A percentile compares a stretch with the other conserved stretches of the same genome.
phyloP scores from a whole-genome alignment of 345 rosid genomes.

The Luvunga scandens region DNA sequence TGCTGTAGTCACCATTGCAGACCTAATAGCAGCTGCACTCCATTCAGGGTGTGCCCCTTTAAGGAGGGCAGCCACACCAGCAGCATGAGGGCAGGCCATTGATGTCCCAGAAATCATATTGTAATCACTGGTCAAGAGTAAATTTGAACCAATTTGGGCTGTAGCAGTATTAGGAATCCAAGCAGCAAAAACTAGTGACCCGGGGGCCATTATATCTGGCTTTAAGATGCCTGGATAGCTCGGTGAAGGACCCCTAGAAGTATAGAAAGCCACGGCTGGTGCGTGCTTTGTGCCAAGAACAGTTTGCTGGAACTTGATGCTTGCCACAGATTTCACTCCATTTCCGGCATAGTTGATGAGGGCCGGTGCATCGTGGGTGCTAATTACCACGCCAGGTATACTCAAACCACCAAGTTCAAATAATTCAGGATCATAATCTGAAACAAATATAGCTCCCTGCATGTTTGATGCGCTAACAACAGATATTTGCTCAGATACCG shows the following conservation, averaged over 20 bases:
- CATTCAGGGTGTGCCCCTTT: conserved; percentile 49
- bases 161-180: conserved; percentile 29
- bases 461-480: conserved; percentile 18
- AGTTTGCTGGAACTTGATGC: conserved; percentile 41
- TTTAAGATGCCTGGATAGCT: conserved; percentile 47
- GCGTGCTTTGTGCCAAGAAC: conserved; percentile 29
- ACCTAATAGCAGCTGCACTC: conserved; percentile 54
- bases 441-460: conserved; percentile 33
- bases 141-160: conserved; percentile 7
- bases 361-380: conserved; percentile 8
- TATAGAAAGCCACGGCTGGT: conserved; percentile 38
- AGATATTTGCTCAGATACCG: conserved; percentile 1
- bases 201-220: conserved; percentile 62
- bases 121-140: conserved; percentile 27
- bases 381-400: conserved; percentile 19
- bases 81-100: conserved; percentile 58
- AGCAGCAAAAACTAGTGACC: conserved; percentile 44
- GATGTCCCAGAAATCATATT: conserved; percentile 54
- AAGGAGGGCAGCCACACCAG: conserved; percentile 53
- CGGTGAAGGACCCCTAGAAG: conserved; percentile 53
- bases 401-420: background rate
- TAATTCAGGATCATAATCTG: conserved; percentile 11
- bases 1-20: conserved; percentile 55
- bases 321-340: conserved; percentile 3
- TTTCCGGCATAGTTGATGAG: conserved; percentile 17